A percentile compares a stretch with the other conserved stretches of the same genome.
Conservation (phyloP, 345 rosid genomes). For the Brassica nigra region DNA sequence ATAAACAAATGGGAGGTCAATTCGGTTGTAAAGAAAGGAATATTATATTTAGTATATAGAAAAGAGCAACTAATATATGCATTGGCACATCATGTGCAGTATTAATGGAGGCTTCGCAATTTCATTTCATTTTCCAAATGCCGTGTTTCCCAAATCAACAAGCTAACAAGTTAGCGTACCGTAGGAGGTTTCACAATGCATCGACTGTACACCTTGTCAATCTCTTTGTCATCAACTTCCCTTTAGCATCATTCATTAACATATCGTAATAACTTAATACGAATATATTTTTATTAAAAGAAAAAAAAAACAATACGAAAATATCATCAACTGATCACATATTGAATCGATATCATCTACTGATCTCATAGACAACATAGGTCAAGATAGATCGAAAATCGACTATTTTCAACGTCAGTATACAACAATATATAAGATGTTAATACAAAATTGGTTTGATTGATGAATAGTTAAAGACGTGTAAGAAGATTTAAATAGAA, state of each 20-base stretch:
- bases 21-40: neutral
- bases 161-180: slow-evolving; percentile 22
- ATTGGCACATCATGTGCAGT: neutral
- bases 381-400: neutral
- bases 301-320: no score
- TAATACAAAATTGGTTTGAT: neutral
- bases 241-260: neutral
- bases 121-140: slow-evolving; percentile 8
- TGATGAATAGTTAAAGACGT: slow-evolving; percentile 15
- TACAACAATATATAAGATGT: neutral
- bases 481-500: slow-evolving; percentile 4
- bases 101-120: neutral
- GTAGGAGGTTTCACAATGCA: slow-evolving; percentile 2
- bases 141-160: slow-evolving; percentile 29
- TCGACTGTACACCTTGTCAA: neutral
- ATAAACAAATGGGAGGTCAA: slow-evolving; percentile 26
- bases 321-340: neutral
- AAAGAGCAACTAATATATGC: slow-evolving; percentile 4
- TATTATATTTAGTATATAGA: neutral
- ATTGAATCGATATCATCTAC: neutral
- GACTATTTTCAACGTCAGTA: neutral
- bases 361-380: slow-evolving; percentile 3
- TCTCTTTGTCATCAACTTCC: neutral
- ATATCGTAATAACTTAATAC: neutral
- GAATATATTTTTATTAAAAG: no score